phyloP scores from a whole-genome alignment of 2,329 filamentous ascomycete genomes.

The Elsinoe australis region DNA sequence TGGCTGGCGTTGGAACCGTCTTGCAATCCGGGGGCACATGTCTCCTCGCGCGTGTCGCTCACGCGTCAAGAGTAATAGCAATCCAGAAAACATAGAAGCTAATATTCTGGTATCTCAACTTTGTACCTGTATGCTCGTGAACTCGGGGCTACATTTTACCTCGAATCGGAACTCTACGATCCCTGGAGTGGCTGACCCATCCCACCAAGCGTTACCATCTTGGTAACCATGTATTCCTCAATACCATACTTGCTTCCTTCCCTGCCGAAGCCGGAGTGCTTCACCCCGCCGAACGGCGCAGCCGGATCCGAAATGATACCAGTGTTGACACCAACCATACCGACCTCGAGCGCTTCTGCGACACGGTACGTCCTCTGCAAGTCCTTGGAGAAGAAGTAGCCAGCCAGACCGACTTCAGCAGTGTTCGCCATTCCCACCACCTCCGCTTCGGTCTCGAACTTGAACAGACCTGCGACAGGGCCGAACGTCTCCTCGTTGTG shows the following conservation, averaged over 20 bases:
- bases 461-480: slow-evolving; percentile 82
- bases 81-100: no score
- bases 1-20: no score
- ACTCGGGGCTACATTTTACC: no score
- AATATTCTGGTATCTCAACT: no score
- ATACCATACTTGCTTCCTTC: slow-evolving; percentile 46
- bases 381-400: slow-evolving; percentile 78
- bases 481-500: slow-evolving; percentile 90
- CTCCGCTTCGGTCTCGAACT: slow-evolving; percentile 81
- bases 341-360: slow-evolving; percentile 65
- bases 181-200: slow-evolving; percentile 52
- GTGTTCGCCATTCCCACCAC: slow-evolving; percentile 77
- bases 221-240: slow-evolving; percentile 42
- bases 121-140: no score
- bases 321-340: slow-evolving; percentile 66
- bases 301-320: slow-evolving; percentile 44
- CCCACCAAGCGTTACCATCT: slow-evolving; percentile 50
- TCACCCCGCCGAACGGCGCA: slow-evolving; percentile 42
- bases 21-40: no score
- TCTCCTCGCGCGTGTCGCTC: no score
- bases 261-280: slow-evolving; percentile 44
- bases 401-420: slow-evolving; percentile 79
- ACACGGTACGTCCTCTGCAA: slow-evolving; percentile 52
- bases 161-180: no score
- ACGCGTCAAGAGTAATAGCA: no score